A percentile compares a stretch with the other conserved stretches of the same genome.
phyloP scores from a whole-genome alignment of 108 stramenopile species.

The Conticribra guillardii region DNA sequence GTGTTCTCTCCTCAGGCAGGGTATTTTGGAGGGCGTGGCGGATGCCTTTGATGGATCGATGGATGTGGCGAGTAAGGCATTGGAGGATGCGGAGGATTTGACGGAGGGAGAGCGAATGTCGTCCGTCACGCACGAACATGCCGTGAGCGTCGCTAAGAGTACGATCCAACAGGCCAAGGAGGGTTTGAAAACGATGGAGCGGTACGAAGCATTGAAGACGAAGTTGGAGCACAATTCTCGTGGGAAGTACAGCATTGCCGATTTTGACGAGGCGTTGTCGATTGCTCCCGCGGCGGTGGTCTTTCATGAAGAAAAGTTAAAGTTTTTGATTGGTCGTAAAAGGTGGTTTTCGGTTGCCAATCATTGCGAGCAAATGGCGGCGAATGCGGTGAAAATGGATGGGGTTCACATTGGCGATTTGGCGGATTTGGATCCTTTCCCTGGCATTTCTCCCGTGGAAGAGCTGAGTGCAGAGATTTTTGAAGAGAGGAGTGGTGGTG shows the following conservation, averaged over 20 bases:
- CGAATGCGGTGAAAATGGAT: slow-evolving; percentile 18
- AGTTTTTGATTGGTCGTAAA: slow-evolving; percentile 12
- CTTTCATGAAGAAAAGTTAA: slow-evolving; percentile 27
- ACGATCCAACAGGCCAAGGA: slow-evolving; percentile 1
- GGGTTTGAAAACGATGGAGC: slow-evolving; percentile 6
- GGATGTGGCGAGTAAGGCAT: slow-evolving; percentile 21
- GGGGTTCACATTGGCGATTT: slow-evolving; percentile 33
- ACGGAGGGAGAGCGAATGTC: neutral
- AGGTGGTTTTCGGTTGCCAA: slow-evolving; percentile 48
- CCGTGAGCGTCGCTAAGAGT: neutral
- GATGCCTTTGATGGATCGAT: slow-evolving; percentile 37
- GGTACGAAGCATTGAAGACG: slow-evolving; percentile 10
- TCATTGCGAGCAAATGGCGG: slow-evolving; percentile 43
- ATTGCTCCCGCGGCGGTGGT: slow-evolving; percentile 31
- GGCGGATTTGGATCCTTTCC: slow-evolving; percentile 17
- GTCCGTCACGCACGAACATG: neutral
- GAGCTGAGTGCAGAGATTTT: slow-evolving; percentile 38
- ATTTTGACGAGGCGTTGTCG: slow-evolving; percentile 14
- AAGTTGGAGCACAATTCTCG: neutral
- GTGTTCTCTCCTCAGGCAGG: slow-evolving; percentile 28
- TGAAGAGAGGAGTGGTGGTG: slow-evolving; percentile 1
- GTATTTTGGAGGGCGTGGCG: slow-evolving; percentile 18
- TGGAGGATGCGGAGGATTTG: slow-evolving; percentile 3
- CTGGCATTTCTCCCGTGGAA: neutral
- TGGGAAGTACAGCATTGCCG: neutral